Conservation (phyloP, 192 early-diverging fungal species). For the Phycomyces nitens region DNA sequence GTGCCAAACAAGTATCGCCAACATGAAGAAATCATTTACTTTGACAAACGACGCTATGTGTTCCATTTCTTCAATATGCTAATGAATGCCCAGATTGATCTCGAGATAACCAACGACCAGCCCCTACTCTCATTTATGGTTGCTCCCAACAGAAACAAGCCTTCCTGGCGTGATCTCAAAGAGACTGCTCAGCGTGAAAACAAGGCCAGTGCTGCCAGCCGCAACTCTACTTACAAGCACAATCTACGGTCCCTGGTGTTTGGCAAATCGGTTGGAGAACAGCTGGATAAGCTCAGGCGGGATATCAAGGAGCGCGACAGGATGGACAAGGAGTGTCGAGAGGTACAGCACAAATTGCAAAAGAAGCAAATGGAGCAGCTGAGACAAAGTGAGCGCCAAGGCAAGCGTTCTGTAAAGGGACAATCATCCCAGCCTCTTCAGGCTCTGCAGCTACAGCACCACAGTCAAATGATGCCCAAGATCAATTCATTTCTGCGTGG, state of each 20-base stretch:
- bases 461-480: slow-evolving; percentile 25
- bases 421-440: slow-evolving; percentile 10
- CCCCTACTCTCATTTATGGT: slow-evolving; percentile 21
- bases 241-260: slow-evolving; percentile 28
- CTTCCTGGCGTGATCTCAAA: slow-evolving; percentile 36
- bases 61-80: slow-evolving; percentile 50
- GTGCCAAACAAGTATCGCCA: slow-evolving; percentile 54
- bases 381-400: slow-evolving; percentile 38
- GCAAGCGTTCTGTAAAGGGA: slow-evolving; percentile 26
- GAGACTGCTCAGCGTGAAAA: slow-evolving; percentile 39
- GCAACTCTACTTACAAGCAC: slow-evolving; percentile 13
- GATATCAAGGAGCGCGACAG: slow-evolving; percentile 66
- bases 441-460: slow-evolving; percentile 12
- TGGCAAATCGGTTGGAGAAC: slow-evolving; percentile 49
- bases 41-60: slow-evolving; percentile 67
- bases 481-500: slow-evolving; percentile 35
- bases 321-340: slow-evolving; percentile 60
- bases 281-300: slow-evolving; percentile 60
- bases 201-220: slow-evolving; percentile 3
- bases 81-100: slow-evolving; percentile 24
- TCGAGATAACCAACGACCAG: slow-evolving; percentile 11
- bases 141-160: slow-evolving; percentile 16
- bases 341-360: slow-evolving; percentile 42
- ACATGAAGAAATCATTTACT: slow-evolving; percentile 55
- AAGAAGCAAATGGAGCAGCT: slow-evolving; percentile 48